Evolutionary conservation across 2,329 filamentous ascomycete genomes (phyloP), one percentile per base, ranked within the genome.

Genomic region (Paecilomyces fulvus): DNA sequence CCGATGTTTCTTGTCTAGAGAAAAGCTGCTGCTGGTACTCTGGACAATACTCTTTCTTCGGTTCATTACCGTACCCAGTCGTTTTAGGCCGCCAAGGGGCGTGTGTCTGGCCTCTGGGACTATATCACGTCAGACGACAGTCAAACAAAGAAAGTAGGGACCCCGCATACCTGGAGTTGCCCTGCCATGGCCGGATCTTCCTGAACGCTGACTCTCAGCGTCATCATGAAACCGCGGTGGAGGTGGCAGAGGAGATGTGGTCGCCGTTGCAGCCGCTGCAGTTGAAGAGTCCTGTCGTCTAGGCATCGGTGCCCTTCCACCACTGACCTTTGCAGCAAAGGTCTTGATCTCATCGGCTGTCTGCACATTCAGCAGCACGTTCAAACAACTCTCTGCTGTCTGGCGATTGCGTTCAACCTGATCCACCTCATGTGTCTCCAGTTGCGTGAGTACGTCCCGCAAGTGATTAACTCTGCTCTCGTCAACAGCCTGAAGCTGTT

Each of bases 401-500:
- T 84, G 78, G 60, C 90, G 84, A 59, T 82, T 86, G 56, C 88
- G 83, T 71, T 95, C 89, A 14, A 92, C 85, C 63, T 89, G 85
- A 68, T 99, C 94, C 28, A 90, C 83, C 71, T 97, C 92, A 69
- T 95, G 88, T 0, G 94, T 99, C 72, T 95, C 87, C 65, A 92
- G 88, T 67, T 96, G 92, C 0, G 94, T 97, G 58, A 99, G 81
- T 46, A 89, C 83, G 72, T 97, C 92, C 59, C 92, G 88, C 58
- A 99, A 79, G 67, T 95, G 88, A 71, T 96, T 96, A 63, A 95
- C 79, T 56, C 94, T 85, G 64, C 83, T 86, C 76, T 99, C 94
- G 68, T 99, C 94, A 30, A 95, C 78, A 5, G 89, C 87, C 71
- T 99, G 94, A 25, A 99, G 82, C 59, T 87, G 88, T 74, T 99